A percentile compares a stretch with the other conserved stretches of the same genome.
These are phyloP conservation scores for Vaccinium darrowii DNA, from an alignment of 148 eudicot genomes.

Conservation along the genomic window DNA sequence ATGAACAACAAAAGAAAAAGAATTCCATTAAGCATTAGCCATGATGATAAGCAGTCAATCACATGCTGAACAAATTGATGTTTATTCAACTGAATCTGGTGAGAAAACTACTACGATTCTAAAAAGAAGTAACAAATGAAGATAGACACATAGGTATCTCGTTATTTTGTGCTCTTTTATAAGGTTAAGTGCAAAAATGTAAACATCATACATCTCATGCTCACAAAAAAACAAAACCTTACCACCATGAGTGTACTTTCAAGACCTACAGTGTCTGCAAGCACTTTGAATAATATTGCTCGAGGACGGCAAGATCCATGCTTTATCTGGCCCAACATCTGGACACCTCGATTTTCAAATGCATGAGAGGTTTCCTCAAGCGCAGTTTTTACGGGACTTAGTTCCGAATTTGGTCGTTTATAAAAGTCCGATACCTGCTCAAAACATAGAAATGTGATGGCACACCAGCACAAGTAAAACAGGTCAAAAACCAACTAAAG, in stretches of 20 bases:
- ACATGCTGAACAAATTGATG: background rate
- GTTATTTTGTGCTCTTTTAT: background rate
- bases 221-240: constrained; percentile 27
- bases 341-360: constrained; percentile 60
- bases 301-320: constrained; percentile 98
- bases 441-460: background rate
- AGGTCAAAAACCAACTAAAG: background rate
- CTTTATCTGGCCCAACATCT: constrained; percentile 91
- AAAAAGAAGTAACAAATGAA: background rate
- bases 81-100: background rate
- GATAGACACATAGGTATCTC: background rate
- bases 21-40: constrained; percentile 7
- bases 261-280: constrained; percentile 95
- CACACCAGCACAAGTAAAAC: background rate
- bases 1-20: background rate
- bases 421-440: constrained; percentile 79
- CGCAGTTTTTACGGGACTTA: constrained; percentile 66
- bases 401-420: constrained; percentile 76
- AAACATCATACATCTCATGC: constrained; percentile 6
- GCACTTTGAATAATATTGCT: constrained; percentile 91
- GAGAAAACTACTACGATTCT: background rate
- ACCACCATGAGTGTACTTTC: constrained; percentile 95
- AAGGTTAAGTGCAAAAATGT: background rate
- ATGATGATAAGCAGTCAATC: constrained; percentile 9
- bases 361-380: constrained; percentile 60